phyloP scores from a whole-genome alignment of 1,284 basidiomycete genomes.

The Cryptococcus sp. region DNA sequence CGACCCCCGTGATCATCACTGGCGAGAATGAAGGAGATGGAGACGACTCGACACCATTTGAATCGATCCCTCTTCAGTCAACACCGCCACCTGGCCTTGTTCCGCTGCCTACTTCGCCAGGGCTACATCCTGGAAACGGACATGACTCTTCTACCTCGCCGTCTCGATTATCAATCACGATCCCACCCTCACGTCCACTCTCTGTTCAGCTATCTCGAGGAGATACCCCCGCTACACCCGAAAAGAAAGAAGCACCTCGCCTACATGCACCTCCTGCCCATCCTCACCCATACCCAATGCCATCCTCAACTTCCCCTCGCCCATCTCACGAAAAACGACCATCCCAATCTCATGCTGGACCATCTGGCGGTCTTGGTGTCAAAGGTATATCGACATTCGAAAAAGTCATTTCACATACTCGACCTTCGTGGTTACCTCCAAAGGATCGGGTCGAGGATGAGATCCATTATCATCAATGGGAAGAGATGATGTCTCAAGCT shows the following conservation, averaged over 20 bases:
- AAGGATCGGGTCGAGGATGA: constrained; percentile 74
- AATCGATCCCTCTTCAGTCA: constrained; percentile 30
- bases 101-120: constrained; percentile 17
- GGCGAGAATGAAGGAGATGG: constrained; percentile 7
- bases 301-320: constrained; percentile 12
- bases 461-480: constrained; percentile 83
- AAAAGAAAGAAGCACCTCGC: neutral
- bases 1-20: constrained; percentile 6
- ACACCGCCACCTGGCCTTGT: constrained; percentile 22
- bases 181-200: neutral
- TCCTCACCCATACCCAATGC: constrained; percentile 40
- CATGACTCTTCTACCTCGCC: constrained; percentile 7
- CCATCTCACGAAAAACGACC: constrained; percentile 7
- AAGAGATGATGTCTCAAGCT: constrained; percentile 71
- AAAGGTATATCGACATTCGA: constrained; percentile 42
- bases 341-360: constrained; percentile 16
- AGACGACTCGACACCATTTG: constrained; percentile 30
- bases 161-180: neutral
- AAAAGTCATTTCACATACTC: constrained; percentile 50
- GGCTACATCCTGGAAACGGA: neutral
- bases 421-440: constrained; percentile 77
- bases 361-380: constrained; percentile 18
- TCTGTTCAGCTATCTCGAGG: neutral
- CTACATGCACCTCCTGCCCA: constrained; percentile 40
- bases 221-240: neutral